Percentiles rank a stretch among this genome's conserved stretches.
Evolutionary conservation across 2,329 filamentous ascomycete species (phyloP).

Genomic region (Microdochium paspali): DNA sequence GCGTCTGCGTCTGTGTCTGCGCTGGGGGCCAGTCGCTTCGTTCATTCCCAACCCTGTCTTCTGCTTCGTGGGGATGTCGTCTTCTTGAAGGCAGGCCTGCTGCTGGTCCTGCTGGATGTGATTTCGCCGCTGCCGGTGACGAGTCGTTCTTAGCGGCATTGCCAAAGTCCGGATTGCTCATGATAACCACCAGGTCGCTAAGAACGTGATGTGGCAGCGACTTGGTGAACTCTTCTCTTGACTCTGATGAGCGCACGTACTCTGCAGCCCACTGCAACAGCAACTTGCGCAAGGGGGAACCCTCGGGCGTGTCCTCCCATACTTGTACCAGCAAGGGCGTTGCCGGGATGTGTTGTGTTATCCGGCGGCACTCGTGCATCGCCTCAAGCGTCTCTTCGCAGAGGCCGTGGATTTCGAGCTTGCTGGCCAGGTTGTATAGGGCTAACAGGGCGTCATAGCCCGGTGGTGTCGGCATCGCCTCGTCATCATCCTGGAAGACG

Average conservation of each 20-base stretch:
- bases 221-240: slow-evolving; percentile 47
- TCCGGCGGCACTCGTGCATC: slow-evolving; percentile 45
- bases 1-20: too few relatives aligned
- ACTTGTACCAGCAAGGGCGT: slow-evolving; percentile 50
- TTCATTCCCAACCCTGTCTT: slow-evolving; percentile 27
- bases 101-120: slow-evolving; percentile 8
- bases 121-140: slow-evolving; percentile 19
- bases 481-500: slow-evolving; percentile 31
- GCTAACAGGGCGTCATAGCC: slow-evolving; percentile 45
- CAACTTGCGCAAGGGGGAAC: slow-evolving; percentile 47
- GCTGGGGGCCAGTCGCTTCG: slow-evolving; percentile 2
- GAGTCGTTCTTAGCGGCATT: slow-evolving; percentile 10
- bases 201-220: slow-evolving; percentile 53
- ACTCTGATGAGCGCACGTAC: slow-evolving; percentile 49
- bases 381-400: slow-evolving; percentile 46
- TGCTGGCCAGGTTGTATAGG: slow-evolving; percentile 46
- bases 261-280: slow-evolving; percentile 54
- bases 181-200: slow-evolving; percentile 51
- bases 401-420: slow-evolving; percentile 42
- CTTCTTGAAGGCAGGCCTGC: slow-evolving; percentile 25
- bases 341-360: slow-evolving; percentile 46
- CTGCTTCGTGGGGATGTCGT: slow-evolving; percentile 37
- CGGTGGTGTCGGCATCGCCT: slow-evolving; percentile 32
- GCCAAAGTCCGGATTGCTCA: slow-evolving; percentile 43
- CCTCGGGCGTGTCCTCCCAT: slow-evolving; percentile 53